Evolutionary conservation across 768 basidiomycete species (phyloP).

Genomic region (Mycena metata): DNA sequence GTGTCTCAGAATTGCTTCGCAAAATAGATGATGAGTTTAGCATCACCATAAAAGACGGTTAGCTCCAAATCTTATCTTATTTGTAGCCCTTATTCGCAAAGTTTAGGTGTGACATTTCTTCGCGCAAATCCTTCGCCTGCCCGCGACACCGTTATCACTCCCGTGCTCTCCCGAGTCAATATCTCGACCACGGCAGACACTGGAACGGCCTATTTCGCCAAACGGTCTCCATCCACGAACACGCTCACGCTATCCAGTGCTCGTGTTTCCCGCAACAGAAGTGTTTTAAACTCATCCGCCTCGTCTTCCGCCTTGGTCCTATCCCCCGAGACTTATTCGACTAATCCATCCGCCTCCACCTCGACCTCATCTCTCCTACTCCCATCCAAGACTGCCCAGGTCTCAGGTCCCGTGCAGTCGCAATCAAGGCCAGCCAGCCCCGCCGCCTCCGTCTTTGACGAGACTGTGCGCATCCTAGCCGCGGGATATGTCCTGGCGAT

Average conservation of each 20-base stretch:
- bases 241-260: constrained; percentile 51
- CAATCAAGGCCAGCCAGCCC: constrained; percentile 58
- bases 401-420: constrained; percentile 16
- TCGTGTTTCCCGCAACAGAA: constrained; percentile 56
- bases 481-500: constrained; percentile 90
- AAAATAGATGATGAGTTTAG: neutral
- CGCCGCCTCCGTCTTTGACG: constrained; percentile 59
- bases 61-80: neutral
- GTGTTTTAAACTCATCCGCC: constrained; percentile 68
- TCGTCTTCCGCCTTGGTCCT: constrained; percentile 68
- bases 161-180: no score
- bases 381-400: constrained; percentile 46
- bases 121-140: no score
- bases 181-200: no score
- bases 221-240: constrained; percentile 33
- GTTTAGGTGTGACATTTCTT: no score
- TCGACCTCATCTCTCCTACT: constrained; percentile 65
- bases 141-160: no score
- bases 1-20: neutral
- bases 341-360: constrained; percentile 59
- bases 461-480: constrained; percentile 61
- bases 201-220: constrained; percentile 31
- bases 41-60: neutral
- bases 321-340: constrained; percentile 67
- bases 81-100: no score